Base-by-base conservation (phyloP, 345 rosid species). In the Eucalyptus cloeziana region DNA sequence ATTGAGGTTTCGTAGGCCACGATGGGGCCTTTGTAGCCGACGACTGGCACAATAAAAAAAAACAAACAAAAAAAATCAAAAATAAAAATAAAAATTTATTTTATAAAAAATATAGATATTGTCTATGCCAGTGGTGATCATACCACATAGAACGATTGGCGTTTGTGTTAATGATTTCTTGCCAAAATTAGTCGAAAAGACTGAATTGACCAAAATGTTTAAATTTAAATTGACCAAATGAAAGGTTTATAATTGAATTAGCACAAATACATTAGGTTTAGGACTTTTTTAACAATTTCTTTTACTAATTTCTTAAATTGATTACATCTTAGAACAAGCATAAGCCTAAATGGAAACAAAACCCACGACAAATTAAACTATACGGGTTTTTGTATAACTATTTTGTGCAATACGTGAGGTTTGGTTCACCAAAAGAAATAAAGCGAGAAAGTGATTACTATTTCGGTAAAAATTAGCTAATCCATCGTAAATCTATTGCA, bases 121-220 rank as follows among this genome's bases (percentile, higher is more conserved):
- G 2, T 56, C 27, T 13, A 56, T 10, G 27, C 6, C 0, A 8
- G 1, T 24, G 8, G 1, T 6, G 0, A 0, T 56, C 5, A 56
- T 56, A 1, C 13, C 3, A 22, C 0, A 8, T 56, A 56, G 27
- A 22, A 22, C 0, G 27, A 22, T 0, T 10, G 3, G 1, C 0
- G 6, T 56, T 4, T 24, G 12, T 5, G 10, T 56, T 56, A 56
- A 10, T 21, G 27, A 56, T 56, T 24, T 56, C 0, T 56, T 4
- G 30, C 12, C 62, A 22, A 56, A 56, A 10, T 56, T 56, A 24
- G 0, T 27, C 1, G 0, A 9, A 56, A 21, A 22, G 30, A 9
- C 0, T 9, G 1, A 56, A 24, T 56, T 22, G 12, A 0, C 62
- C 62, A 56, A 56, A 56, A 22, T 1, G 12, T 22, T 56, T 8